Conservation (phyloP, 2,329 filamentous ascomycete species). For the Periconia sp. region DNA sequence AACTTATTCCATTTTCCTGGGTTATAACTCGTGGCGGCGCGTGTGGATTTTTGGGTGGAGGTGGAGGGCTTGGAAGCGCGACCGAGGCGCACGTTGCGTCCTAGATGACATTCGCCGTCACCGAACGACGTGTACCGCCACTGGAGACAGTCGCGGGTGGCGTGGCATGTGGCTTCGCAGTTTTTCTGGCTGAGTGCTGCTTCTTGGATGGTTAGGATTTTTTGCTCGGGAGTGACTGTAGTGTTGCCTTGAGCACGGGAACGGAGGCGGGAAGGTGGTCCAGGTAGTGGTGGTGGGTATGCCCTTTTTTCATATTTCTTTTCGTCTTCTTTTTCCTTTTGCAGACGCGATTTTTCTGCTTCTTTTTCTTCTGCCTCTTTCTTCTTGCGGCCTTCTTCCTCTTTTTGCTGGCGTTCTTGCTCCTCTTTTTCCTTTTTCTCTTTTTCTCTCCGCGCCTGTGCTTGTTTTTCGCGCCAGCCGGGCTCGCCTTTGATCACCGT, state of each 20-base stretch:
- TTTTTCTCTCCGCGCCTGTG: slow-evolving; percentile 16
- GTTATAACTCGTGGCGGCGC: too few relatives aligned
- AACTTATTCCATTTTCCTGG: too few relatives aligned
- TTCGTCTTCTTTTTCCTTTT: slow-evolving; percentile 10
- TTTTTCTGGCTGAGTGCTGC: slow-evolving; percentile 23
- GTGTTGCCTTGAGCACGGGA: too few relatives aligned
- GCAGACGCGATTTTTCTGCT: slow-evolving; percentile 1
- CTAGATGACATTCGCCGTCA: slow-evolving; percentile 35
- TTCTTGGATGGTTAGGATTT: slow-evolving; percentile 19
- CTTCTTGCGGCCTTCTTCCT: not conserved
- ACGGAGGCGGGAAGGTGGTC: not conserved
- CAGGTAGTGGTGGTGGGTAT: not conserved
- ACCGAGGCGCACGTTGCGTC: slow-evolving; percentile 34
- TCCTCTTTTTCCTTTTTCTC: slow-evolving; percentile 7
- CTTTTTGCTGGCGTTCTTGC: not conserved
- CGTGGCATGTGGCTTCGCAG: slow-evolving; percentile 32
- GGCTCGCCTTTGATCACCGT: slow-evolving; percentile 15
- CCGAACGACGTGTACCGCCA: slow-evolving; percentile 32
- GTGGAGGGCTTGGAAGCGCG: not conserved
- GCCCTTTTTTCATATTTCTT: not conserved
- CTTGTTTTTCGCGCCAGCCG: slow-evolving; percentile 21
- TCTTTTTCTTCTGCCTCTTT: slow-evolving; percentile 8
- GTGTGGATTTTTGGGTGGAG: too few relatives aligned
- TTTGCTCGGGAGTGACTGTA: slow-evolving; percentile 12
- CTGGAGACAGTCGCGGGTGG: slow-evolving; percentile 38